Evolutionary conservation across 768 basidiomycete species (phyloP).

Genomic region (Xerocomellus amylosporus): DNA sequence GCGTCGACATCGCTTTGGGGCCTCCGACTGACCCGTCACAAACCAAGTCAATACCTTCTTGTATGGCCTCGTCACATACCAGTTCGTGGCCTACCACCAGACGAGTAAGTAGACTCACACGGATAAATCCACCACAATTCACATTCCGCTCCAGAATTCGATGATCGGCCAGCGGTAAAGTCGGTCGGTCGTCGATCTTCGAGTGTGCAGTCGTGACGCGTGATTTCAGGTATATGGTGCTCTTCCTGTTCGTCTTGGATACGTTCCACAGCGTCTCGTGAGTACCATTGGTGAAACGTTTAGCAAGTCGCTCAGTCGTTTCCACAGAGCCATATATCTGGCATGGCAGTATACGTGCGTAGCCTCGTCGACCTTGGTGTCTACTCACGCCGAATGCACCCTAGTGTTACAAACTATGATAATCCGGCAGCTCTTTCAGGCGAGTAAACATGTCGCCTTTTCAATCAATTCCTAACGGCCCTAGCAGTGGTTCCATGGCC

Average conservation of each 20-base stretch:
- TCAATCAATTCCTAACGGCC: neutral
- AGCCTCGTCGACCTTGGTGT: neutral
- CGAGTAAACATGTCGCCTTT: neutral
- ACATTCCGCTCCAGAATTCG: constrained; percentile 5
- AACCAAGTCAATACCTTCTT: constrained; percentile 29
- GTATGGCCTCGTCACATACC: constrained; percentile 43
- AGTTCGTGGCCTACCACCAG: constrained; percentile 39
- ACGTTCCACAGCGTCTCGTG: constrained; percentile 21
- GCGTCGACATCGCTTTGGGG: neutral
- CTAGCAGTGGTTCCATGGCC: constrained; percentile 43
- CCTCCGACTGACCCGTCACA: neutral
- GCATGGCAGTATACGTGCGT: constrained; percentile 20
- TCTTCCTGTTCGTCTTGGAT: constrained; percentile 17
- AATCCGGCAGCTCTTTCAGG: constrained; percentile 14
- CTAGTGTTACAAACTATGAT: constrained; percentile 13
- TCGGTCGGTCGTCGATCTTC: neutral
- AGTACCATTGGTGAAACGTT: neutral
- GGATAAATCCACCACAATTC: neutral
- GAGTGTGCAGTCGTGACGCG: neutral
- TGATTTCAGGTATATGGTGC: constrained; percentile 11
- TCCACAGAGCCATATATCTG: constrained; percentile 16
- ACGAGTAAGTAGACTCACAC: constrained; percentile 3
- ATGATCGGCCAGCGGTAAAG: constrained; percentile 13
- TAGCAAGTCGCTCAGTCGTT: neutral
- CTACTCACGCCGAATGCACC: neutral